Conservation (phyloP, 2,329 filamentous ascomycete species). For the Pestalotiopsis sp. region DNA sequence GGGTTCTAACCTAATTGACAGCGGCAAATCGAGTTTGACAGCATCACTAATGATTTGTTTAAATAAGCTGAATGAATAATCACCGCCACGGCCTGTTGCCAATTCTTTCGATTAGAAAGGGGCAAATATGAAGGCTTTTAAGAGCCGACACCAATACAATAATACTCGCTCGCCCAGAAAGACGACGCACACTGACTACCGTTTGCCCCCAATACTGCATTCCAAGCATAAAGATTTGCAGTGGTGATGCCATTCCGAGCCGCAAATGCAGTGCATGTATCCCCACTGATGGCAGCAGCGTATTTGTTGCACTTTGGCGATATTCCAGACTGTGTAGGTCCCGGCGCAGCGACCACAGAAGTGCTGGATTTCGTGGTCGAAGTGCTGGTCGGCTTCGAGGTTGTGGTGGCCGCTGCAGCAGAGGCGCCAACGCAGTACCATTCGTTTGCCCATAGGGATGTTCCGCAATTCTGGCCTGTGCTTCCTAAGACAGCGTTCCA, state of each 20-base stretch:
- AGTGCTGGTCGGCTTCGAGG: background rate
- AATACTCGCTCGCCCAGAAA: constrained; percentile 26
- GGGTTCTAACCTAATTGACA: no score
- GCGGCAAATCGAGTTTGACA: no score
- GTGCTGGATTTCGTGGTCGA: background rate
- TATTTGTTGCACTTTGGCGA: constrained; percentile 31
- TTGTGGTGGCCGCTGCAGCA: background rate
- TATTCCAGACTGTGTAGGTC: constrained; percentile 29
- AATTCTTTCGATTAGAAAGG: no score
- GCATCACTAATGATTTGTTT: no score
- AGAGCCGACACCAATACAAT: constrained; percentile 26
- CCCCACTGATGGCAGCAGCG: constrained; percentile 23
- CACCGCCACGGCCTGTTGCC: no score
- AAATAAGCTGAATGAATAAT: no score
- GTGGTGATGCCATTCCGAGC: constrained; percentile 1
- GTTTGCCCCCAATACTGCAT: constrained; percentile 20
- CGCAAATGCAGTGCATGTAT: constrained; percentile 23
- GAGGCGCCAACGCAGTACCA: constrained; percentile 27
- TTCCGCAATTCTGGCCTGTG: constrained; percentile 27
- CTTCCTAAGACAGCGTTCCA: constrained; percentile 23
- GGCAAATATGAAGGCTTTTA: no score
- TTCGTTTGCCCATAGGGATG: constrained; percentile 24
- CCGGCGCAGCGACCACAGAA: constrained; percentile 15
- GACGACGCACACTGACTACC: constrained; percentile 26
- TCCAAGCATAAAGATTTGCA: constrained; percentile 13